These are phyloP conservation scores for Reticulascus tulasneorum DNA, from an alignment of 2,329 filamentous ascomycete species.

Conservation along the genomic window DNA sequence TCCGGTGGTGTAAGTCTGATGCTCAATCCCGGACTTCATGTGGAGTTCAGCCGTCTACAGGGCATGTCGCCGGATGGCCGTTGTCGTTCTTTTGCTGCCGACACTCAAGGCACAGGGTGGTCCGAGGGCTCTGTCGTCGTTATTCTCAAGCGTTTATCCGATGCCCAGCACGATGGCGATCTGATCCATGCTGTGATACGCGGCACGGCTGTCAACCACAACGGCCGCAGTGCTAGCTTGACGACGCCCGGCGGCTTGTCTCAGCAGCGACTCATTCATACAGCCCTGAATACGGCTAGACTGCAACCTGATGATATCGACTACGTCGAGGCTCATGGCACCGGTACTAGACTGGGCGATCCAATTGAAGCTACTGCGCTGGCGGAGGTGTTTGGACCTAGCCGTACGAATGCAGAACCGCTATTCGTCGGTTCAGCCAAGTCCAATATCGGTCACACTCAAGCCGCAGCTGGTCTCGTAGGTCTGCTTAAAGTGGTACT, in stretches of 20 bases:
- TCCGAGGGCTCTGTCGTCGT: constrained; percentile 17
- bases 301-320: constrained; percentile 15
- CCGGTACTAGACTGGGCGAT: constrained; percentile 43
- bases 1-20: constrained; percentile 37
- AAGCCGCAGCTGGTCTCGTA: constrained; percentile 1
- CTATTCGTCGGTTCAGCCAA: neutral
- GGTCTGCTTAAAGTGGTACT: constrained; percentile 4
- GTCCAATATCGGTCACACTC: constrained; percentile 6
- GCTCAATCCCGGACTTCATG: constrained; percentile 1
- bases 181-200: constrained; percentile 19
- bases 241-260: constrained; percentile 22
- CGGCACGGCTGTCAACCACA: constrained; percentile 25
- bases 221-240: constrained; percentile 24
- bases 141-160: constrained; percentile 1
- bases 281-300: constrained; percentile 38
- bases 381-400: constrained; percentile 11
- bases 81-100: neutral
- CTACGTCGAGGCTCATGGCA: constrained; percentile 41
- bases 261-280: constrained; percentile 37
- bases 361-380: constrained; percentile 40
- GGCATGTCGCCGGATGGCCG: no score
- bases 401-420: neutral
- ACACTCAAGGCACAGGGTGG: constrained; percentile 1
- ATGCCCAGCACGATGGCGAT: neutral
- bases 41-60: no score